phyloP scores from a whole-genome alignment of 352 stramenopile species.

The Thalassiosira mediterranea region DNA sequence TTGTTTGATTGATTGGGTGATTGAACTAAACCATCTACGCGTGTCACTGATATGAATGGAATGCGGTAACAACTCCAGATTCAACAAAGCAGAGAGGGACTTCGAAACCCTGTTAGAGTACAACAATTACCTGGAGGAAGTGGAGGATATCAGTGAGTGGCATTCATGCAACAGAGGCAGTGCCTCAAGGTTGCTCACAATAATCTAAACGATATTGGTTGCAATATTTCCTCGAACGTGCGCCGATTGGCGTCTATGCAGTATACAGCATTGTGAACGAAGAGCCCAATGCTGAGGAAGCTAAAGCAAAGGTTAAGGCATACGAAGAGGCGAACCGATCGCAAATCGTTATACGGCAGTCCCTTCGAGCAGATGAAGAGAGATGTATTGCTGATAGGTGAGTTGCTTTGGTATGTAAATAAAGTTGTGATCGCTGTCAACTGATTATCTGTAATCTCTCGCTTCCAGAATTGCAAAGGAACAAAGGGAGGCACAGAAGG shows the following conservation, averaged over 20 bases:
- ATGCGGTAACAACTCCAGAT: too few relatives aligned
- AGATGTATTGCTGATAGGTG: conserved; percentile 77
- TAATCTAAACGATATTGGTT: not conserved
- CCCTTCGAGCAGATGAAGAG: conserved; percentile 79
- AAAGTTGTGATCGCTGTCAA: too few relatives aligned
- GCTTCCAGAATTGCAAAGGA: conserved; percentile 78
- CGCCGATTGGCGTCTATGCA: too few relatives aligned
- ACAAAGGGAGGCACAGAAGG: conserved; percentile 65
- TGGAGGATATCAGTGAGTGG: conserved; percentile 78
- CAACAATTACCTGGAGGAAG: conserved; percentile 85
- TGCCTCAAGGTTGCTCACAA: not conserved
- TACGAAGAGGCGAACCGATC: conserved; percentile 76
- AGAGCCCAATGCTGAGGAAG: conserved; percentile 81
- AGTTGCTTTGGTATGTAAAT: too few relatives aligned
- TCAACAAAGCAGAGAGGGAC: conserved; percentile 81
- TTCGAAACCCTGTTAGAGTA: conserved; percentile 79
- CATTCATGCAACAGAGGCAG: conserved; percentile 1
- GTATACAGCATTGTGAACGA: conserved; percentile 84
- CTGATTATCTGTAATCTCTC: too few relatives aligned
- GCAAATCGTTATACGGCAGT: conserved; percentile 81
- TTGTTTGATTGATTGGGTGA: too few relatives aligned
- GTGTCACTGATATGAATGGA: too few relatives aligned
- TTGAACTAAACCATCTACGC: too few relatives aligned
- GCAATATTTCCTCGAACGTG: too few relatives aligned
- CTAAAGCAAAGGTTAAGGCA: conserved; percentile 74